A percentile compares a stretch with the other conserved stretches of the same genome.
Evolutionary conservation across 2,329 filamentous ascomycete species (phyloP).

Genomic region (Aspergillus felis): DNA sequence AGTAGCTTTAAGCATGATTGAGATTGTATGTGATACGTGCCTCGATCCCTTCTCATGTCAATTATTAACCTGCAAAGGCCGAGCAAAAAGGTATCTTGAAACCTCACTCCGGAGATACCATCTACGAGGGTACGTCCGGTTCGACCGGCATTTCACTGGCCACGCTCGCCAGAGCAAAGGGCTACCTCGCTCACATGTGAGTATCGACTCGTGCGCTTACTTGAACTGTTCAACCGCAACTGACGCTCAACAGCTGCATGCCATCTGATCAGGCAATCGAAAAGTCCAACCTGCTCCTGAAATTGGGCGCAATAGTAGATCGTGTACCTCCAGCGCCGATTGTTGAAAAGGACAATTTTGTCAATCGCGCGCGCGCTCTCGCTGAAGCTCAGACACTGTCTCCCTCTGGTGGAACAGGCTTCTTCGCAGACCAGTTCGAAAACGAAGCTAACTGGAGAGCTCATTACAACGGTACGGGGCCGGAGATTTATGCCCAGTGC

Average conservation of each 20-base stretch:
- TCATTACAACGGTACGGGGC: conserved; percentile 77
- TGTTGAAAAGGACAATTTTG: conserved; percentile 87
- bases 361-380: conserved; percentile 79
- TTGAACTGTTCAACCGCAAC: neutral
- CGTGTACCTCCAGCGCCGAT: conserved; percentile 88
- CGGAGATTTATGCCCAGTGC: conserved; percentile 81
- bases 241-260: conserved; percentile 63
- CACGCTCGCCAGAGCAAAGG: conserved; percentile 78
- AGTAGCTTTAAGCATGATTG: conserved; percentile 86
- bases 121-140: conserved; percentile 96
- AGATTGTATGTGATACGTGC: conserved; percentile 42
- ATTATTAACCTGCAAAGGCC: conserved; percentile 49
- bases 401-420: conserved; percentile 65
- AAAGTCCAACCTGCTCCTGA: conserved; percentile 82
- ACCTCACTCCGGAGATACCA: conserved; percentile 81
- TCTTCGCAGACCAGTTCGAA: conserved; percentile 97
- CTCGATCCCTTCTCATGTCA: neutral
- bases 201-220: conserved; percentile 13
- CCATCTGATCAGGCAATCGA: conserved; percentile 84
- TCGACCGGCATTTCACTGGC: conserved; percentile 95
- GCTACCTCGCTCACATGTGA: conserved; percentile 86
- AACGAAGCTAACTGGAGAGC: conserved; percentile 83
- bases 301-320: conserved; percentile 89
- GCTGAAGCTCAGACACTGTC: conserved; percentile 66
- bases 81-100: conserved; percentile 72